These are phyloP conservation scores for Phytophthora ramorum DNA, from an alignment of 352 stramenopile species.

Conservation along the genomic window DNA sequence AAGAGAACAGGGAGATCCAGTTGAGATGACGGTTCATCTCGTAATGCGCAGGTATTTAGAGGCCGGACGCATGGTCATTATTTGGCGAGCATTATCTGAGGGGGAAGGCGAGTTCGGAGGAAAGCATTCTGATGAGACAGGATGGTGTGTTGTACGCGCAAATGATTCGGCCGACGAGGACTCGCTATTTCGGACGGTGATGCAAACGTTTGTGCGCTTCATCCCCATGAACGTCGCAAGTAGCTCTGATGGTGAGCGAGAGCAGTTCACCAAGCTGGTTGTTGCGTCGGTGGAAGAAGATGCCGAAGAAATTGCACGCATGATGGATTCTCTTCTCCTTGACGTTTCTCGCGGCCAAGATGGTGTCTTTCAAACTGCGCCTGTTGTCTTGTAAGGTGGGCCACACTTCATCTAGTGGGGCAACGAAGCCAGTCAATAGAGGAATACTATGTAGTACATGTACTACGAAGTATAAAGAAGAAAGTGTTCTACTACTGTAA, in stretches of 20 bases:
- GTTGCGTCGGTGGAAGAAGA: conserved; percentile 34
- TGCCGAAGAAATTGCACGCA: conserved; percentile 14
- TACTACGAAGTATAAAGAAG: too few species aligned
- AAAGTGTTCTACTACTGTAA: too few species aligned
- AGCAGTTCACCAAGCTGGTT: conserved; percentile 31
- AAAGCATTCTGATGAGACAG: conserved; percentile 62
- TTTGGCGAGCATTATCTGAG: conserved; percentile 58
- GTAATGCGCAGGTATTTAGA: conserved; percentile 55
- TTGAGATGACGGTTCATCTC: conserved; percentile 18
- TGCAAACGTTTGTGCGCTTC: conserved; percentile 22
- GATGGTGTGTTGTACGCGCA: conserved; percentile 51
- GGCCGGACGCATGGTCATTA: conserved; percentile 46
- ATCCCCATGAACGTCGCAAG: conserved; percentile 16
- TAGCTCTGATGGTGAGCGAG: conserved; percentile 1
- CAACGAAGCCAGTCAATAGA: background rate
- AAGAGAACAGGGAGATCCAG: conserved; percentile 1
- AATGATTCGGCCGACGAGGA: background rate
- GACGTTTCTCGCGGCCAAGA: background rate
- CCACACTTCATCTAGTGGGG: background rate
- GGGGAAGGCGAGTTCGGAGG: conserved; percentile 38
- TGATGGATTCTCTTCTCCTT: conserved; percentile 33
- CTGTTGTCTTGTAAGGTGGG: background rate
- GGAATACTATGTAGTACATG: too few species aligned
- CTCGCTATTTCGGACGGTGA: conserved; percentile 7
- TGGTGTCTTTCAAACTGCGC: background rate